Percentiles rank a stretch among this genome's conserved stretches.
phyloP scores from a whole-genome alignment of 1,139 yeast species.

The Wickerhamomyces sp. region DNA sequence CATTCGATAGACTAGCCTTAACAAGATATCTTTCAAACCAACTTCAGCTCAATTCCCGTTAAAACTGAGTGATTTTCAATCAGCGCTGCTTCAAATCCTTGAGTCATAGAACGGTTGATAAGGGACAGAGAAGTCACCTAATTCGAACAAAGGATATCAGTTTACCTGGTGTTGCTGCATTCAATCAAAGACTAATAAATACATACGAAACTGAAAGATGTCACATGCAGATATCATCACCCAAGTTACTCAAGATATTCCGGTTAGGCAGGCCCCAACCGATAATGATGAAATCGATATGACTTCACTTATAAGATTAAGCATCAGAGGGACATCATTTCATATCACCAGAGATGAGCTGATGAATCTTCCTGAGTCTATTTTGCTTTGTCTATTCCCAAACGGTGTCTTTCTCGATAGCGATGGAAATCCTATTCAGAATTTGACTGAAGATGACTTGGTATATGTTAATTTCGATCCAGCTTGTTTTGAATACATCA shows the following conservation, averaged over 20 bases:
- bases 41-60: too few relatives aligned
- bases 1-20: too few relatives aligned
- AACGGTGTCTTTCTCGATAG: conserved; percentile 82
- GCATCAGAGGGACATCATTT: conserved; percentile 59
- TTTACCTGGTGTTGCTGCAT: background rate
- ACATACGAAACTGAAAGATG: conserved; percentile 7
- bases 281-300: conserved; percentile 39
- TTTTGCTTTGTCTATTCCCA: conserved; percentile 80
- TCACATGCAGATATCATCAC: conserved; percentile 42
- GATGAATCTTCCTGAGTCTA: conserved; percentile 86
- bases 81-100: too few relatives aligned
- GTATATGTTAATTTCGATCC: conserved; percentile 86
- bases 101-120: background rate
- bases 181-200: background rate
- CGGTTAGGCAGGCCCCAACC: conserved; percentile 21
- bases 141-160: background rate
- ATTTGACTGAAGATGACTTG: conserved; percentile 69
- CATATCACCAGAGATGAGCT: conserved; percentile 82
- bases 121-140: background rate
- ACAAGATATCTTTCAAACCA: too few relatives aligned
- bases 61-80: too few relatives aligned
- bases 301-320: conserved; percentile 58
- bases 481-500: conserved; percentile 75
- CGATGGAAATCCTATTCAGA: conserved; percentile 69
- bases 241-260: conserved; percentile 51